Evolutionary conservation across 2,329 filamentous ascomycete genomes (phyloP).

Genomic region (Neophaeococcomyces aloes): DNA sequence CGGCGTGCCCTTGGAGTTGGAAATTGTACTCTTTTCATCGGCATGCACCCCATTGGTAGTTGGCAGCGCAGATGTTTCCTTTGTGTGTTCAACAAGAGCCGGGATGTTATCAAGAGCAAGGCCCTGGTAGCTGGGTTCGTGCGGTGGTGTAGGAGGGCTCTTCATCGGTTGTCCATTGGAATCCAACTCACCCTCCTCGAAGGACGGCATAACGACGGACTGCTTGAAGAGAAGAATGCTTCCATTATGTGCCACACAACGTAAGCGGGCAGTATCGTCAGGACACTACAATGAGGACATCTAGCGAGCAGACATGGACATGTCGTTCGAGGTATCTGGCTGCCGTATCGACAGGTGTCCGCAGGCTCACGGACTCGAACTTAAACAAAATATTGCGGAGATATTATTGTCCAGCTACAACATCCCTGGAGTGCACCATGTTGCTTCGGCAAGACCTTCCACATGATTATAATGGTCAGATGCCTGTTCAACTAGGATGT

Average conservation of each 20-base stretch:
- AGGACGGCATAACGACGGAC: slow-evolving; percentile 4
- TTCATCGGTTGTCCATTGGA: not conserved
- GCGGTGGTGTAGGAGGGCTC: slow-evolving; percentile 1
- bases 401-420: too few relatives aligned
- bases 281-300: too few relatives aligned
- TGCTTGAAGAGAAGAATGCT: not conserved
- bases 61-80: not conserved
- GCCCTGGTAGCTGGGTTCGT: not conserved
- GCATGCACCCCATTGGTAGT: not conserved
- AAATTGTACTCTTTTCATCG: not conserved
- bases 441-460: too few relatives aligned
- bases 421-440: too few relatives aligned
- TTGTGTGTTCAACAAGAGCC: not conserved
- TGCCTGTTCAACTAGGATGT: too few relatives aligned
- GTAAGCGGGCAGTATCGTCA: not conserved
- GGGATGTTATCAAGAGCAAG: not conserved
- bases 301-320: too few relatives aligned
- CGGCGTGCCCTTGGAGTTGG: too few relatives aligned
- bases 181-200: slow-evolving; percentile 5
- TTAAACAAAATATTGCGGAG: too few relatives aligned
- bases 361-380: too few relatives aligned
- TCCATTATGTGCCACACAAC: not conserved
- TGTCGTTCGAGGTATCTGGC: too few relatives aligned
- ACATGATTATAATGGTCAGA: too few relatives aligned
- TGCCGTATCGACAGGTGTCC: too few relatives aligned